Evolutionary conservation across 2,329 filamentous ascomycete genomes (phyloP), one percentile per base, ranked within the genome.

Genomic region (Colletotrichum destructivum): DNA sequence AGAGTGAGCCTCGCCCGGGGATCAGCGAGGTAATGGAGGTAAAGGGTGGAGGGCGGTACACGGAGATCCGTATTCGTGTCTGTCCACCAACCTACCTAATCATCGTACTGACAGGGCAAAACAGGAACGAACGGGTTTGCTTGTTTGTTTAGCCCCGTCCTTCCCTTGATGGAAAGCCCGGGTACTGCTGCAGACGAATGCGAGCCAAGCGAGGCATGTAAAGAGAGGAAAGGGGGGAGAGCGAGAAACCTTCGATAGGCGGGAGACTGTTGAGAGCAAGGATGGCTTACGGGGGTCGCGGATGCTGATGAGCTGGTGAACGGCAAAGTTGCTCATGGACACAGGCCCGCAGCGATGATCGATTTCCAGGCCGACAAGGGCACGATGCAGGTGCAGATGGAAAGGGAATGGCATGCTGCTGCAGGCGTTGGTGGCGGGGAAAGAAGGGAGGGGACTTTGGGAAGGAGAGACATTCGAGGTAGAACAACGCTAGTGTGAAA

Each of bases 351-450:
- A 51, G 31, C 18, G 21, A 40, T 56, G 56, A 66, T 31, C 35
- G 51, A 51, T 59, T 54, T 52, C 38, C 49, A 63, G 31, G 16
- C 18, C 12, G 47, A 47, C 66, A 26, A 54, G 65, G 59, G 52
- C 46, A 47, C 44, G 26, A 66, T 71, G 69, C 69, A 68, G 65
- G 46, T 47, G 59, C 16, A 40, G 12, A 44, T 46, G 35, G 57
- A 69, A 63, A 40, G 54, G 69, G 69, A 59, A 69, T 54, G 60
- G 69, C 21, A 51, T 42, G 52, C 46, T 49, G 23, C 21, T 44
- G 42, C 46, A 65, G 55, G 55, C 62, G 31, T 52, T 69, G 62
- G 67, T 55, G 55, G 62, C 54, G 60, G 60, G 60, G 60, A 54
- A 60, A 42, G 52, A 52, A 55, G 55, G 64, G 66, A 56, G 23